Evolutionary conservation across 2,329 filamentous ascomycete species (phyloP), one percentile per base, ranked within the genome.

Genomic region (Huntiella savannae): DNA sequence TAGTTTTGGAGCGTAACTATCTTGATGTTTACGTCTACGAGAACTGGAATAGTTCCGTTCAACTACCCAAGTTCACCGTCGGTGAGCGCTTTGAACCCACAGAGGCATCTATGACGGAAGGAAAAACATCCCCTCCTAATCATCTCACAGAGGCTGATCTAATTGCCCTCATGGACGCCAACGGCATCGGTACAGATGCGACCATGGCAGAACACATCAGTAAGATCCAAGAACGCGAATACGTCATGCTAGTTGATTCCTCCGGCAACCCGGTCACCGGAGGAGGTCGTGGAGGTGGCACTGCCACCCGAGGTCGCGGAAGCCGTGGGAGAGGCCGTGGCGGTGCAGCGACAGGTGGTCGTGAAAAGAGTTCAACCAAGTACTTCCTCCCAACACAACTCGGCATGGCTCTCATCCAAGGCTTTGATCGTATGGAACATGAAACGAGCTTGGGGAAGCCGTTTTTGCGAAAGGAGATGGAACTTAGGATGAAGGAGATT

Each of bases 151-250:
- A 98, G 59, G 87, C 91, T 0, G 91, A 98, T 58, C 69, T 98
- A 19, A 94, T 98, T 57, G 82, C 81, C 3, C 71, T 98, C 8
- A 98, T 98, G 91, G 91, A 98, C 63, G 87, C 85, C 39, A 98
- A 98, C 58, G 91, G 91, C 2, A 98, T 98, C 52, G 91, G 91
- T 10, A 98, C 91, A 7, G 91, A 98, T 63, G 91, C 91, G 5
- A 98, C 91, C 1, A 98, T 98, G 91, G 91, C 91, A 0, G 91
- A 98, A 56, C 91, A 98, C 58, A 98, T 98, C 56, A 77, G 83
- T 49, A 98, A 88, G 62, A 93, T 98, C 55, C 86, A 96, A 60
- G 76, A 87, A 49, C 71, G 91, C 50, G 71, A 87, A 54, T 98
- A 98, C 56, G 88, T 86, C 43, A 74, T 77, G 48, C 79, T 81